Conservation (phyloP, 1,284 basidiomycete species). For the Boletellus dicymbophilus region DNA sequence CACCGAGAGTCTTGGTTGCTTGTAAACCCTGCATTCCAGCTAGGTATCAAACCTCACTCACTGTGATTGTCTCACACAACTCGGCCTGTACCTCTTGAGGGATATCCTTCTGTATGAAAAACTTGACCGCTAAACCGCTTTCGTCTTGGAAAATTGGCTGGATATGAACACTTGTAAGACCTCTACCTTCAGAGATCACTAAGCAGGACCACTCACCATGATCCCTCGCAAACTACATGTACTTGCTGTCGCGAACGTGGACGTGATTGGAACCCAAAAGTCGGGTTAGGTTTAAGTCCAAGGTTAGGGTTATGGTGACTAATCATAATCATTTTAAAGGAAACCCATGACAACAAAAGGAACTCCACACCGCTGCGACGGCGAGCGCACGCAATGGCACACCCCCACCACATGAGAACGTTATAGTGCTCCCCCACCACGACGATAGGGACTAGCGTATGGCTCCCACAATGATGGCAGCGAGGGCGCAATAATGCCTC, state of each 20-base stretch:
- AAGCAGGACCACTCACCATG: conserved; percentile 27
- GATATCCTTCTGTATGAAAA: conserved; percentile 81
- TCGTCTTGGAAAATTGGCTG: conserved; percentile 69
- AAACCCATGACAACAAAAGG: too few species aligned
- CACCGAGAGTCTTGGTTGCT: conserved; percentile 57
- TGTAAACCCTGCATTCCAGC: conserved; percentile 9
- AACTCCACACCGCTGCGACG: too few species aligned
- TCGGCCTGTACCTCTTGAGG: conserved; percentile 64
- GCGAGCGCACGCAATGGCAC: too few species aligned
- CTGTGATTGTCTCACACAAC: conserved; percentile 68
- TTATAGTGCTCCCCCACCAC: too few species aligned
- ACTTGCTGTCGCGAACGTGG: not conserved
- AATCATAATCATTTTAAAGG: too few species aligned
- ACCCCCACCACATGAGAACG: too few species aligned
- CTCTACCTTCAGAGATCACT: not conserved
- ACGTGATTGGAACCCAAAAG: conserved; percentile 26
- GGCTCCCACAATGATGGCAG: too few species aligned
- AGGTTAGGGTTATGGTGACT: conserved; percentile 25
- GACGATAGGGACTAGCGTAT: too few species aligned
- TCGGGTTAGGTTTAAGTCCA: conserved; percentile 35
- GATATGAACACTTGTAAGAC: conserved; percentile 1
- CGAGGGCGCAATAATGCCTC: too few species aligned
- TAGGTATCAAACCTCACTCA: conserved; percentile 27
- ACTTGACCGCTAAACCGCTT: conserved; percentile 68
- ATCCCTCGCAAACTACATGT: not conserved